Conservation (phyloP, 176 grass and related monocot species). For the Aegilops longissima region DNA sequence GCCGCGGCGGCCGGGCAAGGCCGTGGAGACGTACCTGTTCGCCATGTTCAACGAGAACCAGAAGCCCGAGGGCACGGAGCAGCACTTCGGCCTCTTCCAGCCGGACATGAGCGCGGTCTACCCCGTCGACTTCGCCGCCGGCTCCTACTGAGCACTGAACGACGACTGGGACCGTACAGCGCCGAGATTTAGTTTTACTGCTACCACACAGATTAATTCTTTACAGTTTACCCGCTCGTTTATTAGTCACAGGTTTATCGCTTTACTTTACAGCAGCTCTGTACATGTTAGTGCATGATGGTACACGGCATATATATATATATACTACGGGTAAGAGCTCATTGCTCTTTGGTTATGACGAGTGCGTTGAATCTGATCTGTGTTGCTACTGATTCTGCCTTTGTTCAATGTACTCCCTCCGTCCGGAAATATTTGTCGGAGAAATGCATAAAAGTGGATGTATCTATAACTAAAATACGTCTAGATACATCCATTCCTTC, state of each 20-base stretch:
- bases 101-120: slow-evolving; percentile 90
- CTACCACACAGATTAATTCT: neutral
- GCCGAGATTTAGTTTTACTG: slow-evolving; percentile 8
- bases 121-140: slow-evolving; percentile 68
- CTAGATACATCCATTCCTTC: too few relatives aligned
- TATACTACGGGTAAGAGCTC: neutral
- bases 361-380: neutral
- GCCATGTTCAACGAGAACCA: slow-evolving; percentile 98
- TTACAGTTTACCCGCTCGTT: neutral
- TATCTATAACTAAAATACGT: too few relatives aligned
- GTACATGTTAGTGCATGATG: neutral
- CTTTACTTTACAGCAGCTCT: neutral
- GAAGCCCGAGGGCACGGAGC: slow-evolving; percentile 79
- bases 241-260: neutral
- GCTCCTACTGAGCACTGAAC: neutral
- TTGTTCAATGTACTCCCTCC: neutral
- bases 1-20: slow-evolving; percentile 64
- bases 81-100: slow-evolving; percentile 78
- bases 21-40: slow-evolving; percentile 85
- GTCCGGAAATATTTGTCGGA: too few relatives aligned
- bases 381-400: neutral
- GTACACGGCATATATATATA: neutral
- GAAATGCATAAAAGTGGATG: too few relatives aligned
- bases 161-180: neutral
- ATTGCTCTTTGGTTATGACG: neutral